Conservation (phyloP, 768 basidiomycete species). For the Leucosporidium scottii region DNA sequence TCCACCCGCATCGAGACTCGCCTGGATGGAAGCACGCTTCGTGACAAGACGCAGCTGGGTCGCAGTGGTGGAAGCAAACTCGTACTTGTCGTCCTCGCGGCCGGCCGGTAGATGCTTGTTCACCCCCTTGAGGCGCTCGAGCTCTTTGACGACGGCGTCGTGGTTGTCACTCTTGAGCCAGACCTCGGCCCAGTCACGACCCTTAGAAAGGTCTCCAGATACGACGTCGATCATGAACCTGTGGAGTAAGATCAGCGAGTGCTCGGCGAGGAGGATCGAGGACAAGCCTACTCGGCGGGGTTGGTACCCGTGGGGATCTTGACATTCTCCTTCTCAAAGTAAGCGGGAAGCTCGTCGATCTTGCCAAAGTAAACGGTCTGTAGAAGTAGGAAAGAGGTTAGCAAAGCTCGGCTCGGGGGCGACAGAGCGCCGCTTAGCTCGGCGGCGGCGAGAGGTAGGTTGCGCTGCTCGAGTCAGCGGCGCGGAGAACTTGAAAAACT, state of each 20-base stretch:
- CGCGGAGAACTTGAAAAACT: too few species aligned
- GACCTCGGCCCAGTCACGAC: constrained; percentile 70
- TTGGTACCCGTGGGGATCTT: constrained; percentile 66
- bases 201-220: constrained; percentile 38
- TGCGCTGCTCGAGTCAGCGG: too few species aligned
- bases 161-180: constrained; percentile 68
- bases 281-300: constrained; percentile 44
- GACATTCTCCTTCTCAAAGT: too few species aligned
- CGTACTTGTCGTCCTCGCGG: not conserved
- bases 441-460: too few species aligned
- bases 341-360: constrained; percentile 51
- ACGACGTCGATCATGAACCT: too few species aligned
- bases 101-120: not conserved
- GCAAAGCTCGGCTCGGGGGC: too few species aligned
- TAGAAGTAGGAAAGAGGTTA: too few species aligned
- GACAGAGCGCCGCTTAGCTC: too few species aligned
- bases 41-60: too few species aligned
- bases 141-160: constrained; percentile 43
- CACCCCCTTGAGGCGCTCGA: constrained; percentile 44
- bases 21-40: too few species aligned
- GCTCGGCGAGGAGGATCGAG: too few species aligned
- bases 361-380: constrained; percentile 55
- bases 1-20: constrained; percentile 51
- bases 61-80: not conserved
- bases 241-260: too few species aligned